These are phyloP conservation scores for Tricharina praecox DNA, from an alignment of 495 filamentous ascomycete species.

Conservation along the genomic window DNA sequence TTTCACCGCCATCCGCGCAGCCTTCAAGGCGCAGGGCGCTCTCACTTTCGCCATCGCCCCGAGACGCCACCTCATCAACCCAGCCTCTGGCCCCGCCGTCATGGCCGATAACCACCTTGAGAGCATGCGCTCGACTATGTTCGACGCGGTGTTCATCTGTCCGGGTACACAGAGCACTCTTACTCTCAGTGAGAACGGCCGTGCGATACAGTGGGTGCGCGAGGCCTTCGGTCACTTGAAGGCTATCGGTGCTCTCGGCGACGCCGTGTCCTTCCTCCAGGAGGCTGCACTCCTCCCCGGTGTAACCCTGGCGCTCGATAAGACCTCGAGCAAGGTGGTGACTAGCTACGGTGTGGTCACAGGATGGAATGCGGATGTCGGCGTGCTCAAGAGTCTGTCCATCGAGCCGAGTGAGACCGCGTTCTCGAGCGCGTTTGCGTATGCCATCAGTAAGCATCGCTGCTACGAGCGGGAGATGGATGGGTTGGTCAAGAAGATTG, in stretches of 20 bases:
- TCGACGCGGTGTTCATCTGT: constrained; percentile 68
- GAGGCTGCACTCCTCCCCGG: constrained; percentile 22
- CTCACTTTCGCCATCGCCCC: constrained; percentile 56
- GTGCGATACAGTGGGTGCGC: constrained; percentile 66
- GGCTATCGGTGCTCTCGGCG: constrained; percentile 65
- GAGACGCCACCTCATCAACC: constrained; percentile 41
- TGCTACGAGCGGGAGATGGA: constrained; percentile 24
- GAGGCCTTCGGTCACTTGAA: constrained; percentile 84
- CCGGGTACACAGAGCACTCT: constrained; percentile 53
- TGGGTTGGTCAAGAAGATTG: constrained; percentile 20
- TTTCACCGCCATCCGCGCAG: constrained; percentile 46
- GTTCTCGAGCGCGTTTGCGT: constrained; percentile 17
- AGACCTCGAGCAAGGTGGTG: constrained; percentile 33
- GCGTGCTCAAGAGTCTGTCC: constrained; percentile 38
- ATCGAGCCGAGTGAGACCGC: constrained; percentile 40
- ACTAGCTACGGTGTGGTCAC: constrained; percentile 60
- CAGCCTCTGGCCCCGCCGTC: constrained; percentile 37
- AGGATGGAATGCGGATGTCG: constrained; percentile 33
- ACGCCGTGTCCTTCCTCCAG: constrained; percentile 43
- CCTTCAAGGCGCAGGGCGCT: constrained; percentile 43
- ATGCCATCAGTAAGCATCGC: constrained; percentile 24
- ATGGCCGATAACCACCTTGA: constrained; percentile 66
- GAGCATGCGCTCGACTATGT: constrained; percentile 68
- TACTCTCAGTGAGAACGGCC: constrained; percentile 39
- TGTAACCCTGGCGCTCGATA: constrained; percentile 15